phyloP scores from a whole-genome alignment of 495 filamentous ascomycete genomes.

The Penicillium coffeae region DNA sequence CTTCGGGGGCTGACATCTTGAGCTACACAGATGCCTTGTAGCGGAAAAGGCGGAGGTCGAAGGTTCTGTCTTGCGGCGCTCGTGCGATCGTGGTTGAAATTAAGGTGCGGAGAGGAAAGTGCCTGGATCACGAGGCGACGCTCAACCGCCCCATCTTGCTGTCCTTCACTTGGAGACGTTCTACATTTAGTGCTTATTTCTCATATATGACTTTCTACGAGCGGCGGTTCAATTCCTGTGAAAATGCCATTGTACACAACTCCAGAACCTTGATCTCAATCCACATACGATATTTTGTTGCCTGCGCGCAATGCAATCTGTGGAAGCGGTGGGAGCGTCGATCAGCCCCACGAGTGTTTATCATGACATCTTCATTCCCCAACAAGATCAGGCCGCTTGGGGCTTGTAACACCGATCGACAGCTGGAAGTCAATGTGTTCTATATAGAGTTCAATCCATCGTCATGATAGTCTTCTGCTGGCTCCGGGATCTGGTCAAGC shows the following conservation, averaged over 20 bases:
- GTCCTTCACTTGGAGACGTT: too few species aligned
- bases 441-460: too few species aligned
- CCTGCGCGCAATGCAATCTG: neutral
- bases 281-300: too few species aligned
- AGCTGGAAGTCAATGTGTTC: neutral
- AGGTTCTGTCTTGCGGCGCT: neutral
- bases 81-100: neutral
- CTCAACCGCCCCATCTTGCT: too few species aligned
- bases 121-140: too few species aligned
- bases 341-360: neutral
- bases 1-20: slow-evolving; percentile 40
- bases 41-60: neutral
- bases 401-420: neutral
- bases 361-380: neutral
- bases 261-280: too few species aligned
- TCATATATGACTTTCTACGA: too few species aligned
- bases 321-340: neutral
- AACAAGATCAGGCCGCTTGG: neutral
- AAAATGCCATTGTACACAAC: too few species aligned
- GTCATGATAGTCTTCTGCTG: too few species aligned
- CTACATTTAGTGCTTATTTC: too few species aligned
- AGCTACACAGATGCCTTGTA: neutral
- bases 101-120: neutral
- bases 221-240: too few species aligned
- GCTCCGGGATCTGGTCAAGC: neutral